A percentile compares a stretch with the other conserved stretches of the same genome.
Conservation (phyloP, 2,329 filamentous ascomycete genomes). For the Beauveria caledonica region DNA sequence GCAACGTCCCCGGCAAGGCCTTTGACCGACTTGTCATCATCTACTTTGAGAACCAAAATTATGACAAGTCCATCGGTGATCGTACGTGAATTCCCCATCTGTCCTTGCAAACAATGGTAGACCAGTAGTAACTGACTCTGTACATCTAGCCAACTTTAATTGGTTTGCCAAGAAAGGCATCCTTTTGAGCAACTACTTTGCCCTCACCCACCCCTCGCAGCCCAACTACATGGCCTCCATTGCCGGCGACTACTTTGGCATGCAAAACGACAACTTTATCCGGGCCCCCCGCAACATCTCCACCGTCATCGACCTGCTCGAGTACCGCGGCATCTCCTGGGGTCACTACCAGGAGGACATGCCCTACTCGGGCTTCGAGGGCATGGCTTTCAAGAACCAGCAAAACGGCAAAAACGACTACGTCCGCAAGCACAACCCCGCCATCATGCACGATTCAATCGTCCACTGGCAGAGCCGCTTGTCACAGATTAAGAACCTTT, state of each 20-base stretch:
- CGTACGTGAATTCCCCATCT: slow-evolving; percentile 31
- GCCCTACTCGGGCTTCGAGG: slow-evolving; percentile 68
- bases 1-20: slow-evolving; percentile 58
- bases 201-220: slow-evolving; percentile 63
- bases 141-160: slow-evolving; percentile 19
- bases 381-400: slow-evolving; percentile 54
- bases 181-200: slow-evolving; percentile 36
- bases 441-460: slow-evolving; percentile 58
- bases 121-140: neutral
- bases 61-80: slow-evolving; percentile 54
- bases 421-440: slow-evolving; percentile 72
- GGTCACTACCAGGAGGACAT: slow-evolving; percentile 69
- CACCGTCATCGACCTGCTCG: slow-evolving; percentile 60
- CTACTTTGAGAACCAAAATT: slow-evolving; percentile 73
- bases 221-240: slow-evolving; percentile 67
- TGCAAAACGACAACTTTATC: slow-evolving; percentile 59
- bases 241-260: slow-evolving; percentile 66
- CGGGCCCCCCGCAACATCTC: slow-evolving; percentile 52
- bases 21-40: slow-evolving; percentile 67
- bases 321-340: slow-evolving; percentile 57
- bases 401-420: slow-evolving; percentile 63
- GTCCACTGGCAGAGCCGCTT: slow-evolving; percentile 51
- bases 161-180: slow-evolving; percentile 24
- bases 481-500: slow-evolving; percentile 64
- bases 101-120: neutral